These are phyloP conservation scores for Trametes sanguinea DNA, from an alignment of 768 basidiomycete genomes.

Conservation along the genomic window DNA sequence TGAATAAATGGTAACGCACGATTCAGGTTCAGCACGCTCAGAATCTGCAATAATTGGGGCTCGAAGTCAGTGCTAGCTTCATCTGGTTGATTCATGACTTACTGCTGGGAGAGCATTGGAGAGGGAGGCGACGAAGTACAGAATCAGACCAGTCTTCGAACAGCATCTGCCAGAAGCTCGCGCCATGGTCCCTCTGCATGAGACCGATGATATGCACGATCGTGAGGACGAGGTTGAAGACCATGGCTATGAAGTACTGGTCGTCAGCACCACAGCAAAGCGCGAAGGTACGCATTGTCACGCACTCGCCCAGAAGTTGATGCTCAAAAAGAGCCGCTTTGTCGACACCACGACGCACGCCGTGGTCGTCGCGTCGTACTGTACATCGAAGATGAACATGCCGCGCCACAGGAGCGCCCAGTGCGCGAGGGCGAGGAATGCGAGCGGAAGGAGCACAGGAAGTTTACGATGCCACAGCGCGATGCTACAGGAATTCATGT, in stretches of 20 bases:
- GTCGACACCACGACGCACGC: slow-evolving; percentile 56
- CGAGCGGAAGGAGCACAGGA: slow-evolving; percentile 51
- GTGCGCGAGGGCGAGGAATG: slow-evolving; percentile 58
- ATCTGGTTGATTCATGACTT: slow-evolving; percentile 25
- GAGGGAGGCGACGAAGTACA: slow-evolving; percentile 64
- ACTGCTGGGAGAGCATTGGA: slow-evolving; percentile 72
- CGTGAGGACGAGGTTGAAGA: slow-evolving; percentile 64
- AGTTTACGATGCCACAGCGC: slow-evolving; percentile 69
- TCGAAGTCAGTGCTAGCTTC: neutral
- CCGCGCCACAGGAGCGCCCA: slow-evolving; percentile 69
- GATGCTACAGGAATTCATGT: slow-evolving; percentile 41
- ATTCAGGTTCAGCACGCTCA: slow-evolving; percentile 61
- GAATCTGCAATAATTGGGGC: slow-evolving; percentile 38
- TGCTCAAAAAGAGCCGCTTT: slow-evolving; percentile 57
- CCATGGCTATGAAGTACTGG: slow-evolving; percentile 52
- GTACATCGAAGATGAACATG: slow-evolving; percentile 65
- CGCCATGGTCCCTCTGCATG: slow-evolving; percentile 46
- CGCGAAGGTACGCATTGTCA: slow-evolving; percentile 12
- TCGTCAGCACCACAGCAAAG: neutral
- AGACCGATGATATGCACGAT: slow-evolving; percentile 56
- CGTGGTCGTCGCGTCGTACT: slow-evolving; percentile 45
- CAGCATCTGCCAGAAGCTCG: slow-evolving; percentile 66
- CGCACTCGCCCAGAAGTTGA: slow-evolving; percentile 73
- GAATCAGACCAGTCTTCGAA: slow-evolving; percentile 75
- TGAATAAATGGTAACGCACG: slow-evolving; percentile 40